Base-by-base conservation (phyloP, 2,329 filamentous ascomycete species). In the Acrocalymma vagum region DNA sequence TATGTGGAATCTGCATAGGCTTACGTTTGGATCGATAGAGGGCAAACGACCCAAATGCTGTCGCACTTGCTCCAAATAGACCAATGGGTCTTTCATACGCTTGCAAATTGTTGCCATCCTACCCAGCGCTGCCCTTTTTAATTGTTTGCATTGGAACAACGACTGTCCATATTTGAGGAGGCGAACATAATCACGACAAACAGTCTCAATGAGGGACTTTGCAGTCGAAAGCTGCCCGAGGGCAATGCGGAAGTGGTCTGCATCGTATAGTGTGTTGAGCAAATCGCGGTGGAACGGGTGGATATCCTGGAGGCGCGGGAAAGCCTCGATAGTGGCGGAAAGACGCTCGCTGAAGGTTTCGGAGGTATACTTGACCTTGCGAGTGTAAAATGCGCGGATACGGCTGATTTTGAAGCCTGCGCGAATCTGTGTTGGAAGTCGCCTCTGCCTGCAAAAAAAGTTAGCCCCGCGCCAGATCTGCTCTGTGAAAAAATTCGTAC, bases 71-170 rank as follows among this genome's bases (percentile, higher is more conserved):
- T 99, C 94, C 45, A 99, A 84, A 72, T 97, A 99, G 52, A 95
- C 80, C 33, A 99, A 82, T 39, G 94, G 90, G 61, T 99, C 94
- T 75, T 96, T 96, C 50, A 99, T 78, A 52, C 92, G 85, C 78
- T 91, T 94, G 76, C 90, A 90, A 62, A 99, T 90, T 13, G 94
- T 99, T 53, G 93, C 94, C 94, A 99, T 97, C 68, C 94, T 91
- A 79, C 94, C 94, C 37, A 99, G 83, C 7, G 88, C 95, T 35
- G 95, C 94, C 53, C 89, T 83, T 84, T 99, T 99, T 63, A 99
- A 84, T 78, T 97, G 92, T 78, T 99, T 99, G 83, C 93, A 97
- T 78, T 99, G 94, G 79, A 93, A 99, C 53, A 99, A 82, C 16
- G 59, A 63, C 86, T 95, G 78, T 39, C 90, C 92, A 76, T 99